Evolutionary conservation across 495 filamentous ascomycete species (phyloP).

Genomic region (Sabuloglossum arenarium): DNA sequence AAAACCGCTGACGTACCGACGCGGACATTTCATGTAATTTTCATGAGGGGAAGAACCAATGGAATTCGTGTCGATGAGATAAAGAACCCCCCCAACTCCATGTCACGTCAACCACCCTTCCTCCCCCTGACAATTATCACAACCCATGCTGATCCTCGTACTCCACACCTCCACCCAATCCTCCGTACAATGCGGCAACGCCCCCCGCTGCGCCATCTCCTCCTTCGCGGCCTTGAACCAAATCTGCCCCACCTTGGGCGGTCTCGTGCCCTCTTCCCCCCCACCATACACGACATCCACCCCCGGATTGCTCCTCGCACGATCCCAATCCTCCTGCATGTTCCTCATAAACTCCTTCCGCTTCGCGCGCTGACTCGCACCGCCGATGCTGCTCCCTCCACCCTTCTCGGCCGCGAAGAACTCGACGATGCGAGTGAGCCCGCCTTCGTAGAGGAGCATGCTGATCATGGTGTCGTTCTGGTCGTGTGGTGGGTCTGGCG

Average conservation of each 20-base stretch:
- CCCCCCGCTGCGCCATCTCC: not conserved
- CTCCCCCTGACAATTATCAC: not conserved
- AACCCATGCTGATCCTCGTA: not conserved
- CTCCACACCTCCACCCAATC: slow-evolving; percentile 1
- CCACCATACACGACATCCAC: not conserved
- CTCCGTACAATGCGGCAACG: not conserved
- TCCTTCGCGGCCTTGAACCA: not conserved
- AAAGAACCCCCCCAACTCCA: no score
- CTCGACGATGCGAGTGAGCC: slow-evolving; percentile 12
- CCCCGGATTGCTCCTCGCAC: not conserved
- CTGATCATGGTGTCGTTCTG: slow-evolving; percentile 14
- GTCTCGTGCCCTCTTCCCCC: not conserved
- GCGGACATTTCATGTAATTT: no score
- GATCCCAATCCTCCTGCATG: slow-evolving; percentile 14
- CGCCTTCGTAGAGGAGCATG: slow-evolving; percentile 11
- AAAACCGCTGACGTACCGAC: no score
- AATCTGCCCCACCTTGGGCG: not conserved
- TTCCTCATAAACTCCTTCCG: slow-evolving; percentile 16
- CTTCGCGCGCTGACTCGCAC: not conserved
- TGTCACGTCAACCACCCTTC: not conserved
- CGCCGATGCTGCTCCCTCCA: not conserved
- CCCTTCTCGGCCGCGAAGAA: slow-evolving; percentile 14
- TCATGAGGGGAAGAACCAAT: no score
- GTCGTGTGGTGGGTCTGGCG: slow-evolving; percentile 15
- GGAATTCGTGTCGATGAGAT: no score